These are phyloP conservation scores for Exserohilum rostratum DNA, from an alignment of 2,329 filamentous ascomycete species.

Conservation along the genomic window DNA sequence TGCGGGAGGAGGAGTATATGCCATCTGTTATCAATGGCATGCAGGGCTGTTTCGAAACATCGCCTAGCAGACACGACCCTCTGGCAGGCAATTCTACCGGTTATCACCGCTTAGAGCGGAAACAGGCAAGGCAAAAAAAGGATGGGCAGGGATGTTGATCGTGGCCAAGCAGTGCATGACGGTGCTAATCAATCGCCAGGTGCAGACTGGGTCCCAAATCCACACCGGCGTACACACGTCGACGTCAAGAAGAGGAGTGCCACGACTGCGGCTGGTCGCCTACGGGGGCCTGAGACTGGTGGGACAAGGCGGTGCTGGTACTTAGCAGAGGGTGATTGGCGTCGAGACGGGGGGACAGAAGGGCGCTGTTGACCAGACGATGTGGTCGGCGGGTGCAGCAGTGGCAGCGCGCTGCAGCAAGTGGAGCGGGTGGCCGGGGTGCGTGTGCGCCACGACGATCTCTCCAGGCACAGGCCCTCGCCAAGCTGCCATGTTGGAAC, in stretches of 20 bases:
- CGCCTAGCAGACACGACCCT: not conserved
- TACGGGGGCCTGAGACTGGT: not conserved
- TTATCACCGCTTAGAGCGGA: conserved; percentile 8
- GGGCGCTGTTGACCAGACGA: conserved; percentile 24
- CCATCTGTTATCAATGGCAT: not conserved
- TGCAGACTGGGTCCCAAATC: conserved; percentile 22
- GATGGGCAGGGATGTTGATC: conserved; percentile 17
- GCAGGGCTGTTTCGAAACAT: not conserved
- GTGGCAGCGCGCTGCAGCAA: conserved; percentile 17
- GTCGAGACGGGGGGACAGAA: conserved; percentile 19
- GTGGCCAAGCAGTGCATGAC: conserved; percentile 16
- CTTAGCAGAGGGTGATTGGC: conserved; percentile 5
- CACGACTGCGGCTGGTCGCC: conserved; percentile 8
- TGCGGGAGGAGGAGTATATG: not conserved
- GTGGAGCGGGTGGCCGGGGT: conserved; percentile 27
- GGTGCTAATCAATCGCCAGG: conserved; percentile 20
- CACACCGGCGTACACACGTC: not conserved
- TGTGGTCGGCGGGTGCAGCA: conserved; percentile 31
- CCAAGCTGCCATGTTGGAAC: conserved; percentile 18
- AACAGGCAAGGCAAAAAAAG: conserved; percentile 6
- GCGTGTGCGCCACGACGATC: conserved; percentile 18
- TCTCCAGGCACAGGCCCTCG: conserved; percentile 28
- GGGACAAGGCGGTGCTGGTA: not conserved
- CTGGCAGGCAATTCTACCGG: conserved; percentile 4
- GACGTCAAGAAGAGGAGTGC: conserved; percentile 2